Conservation (phyloP, 352 stramenopile species). For the Pythium brassicae region DNA sequence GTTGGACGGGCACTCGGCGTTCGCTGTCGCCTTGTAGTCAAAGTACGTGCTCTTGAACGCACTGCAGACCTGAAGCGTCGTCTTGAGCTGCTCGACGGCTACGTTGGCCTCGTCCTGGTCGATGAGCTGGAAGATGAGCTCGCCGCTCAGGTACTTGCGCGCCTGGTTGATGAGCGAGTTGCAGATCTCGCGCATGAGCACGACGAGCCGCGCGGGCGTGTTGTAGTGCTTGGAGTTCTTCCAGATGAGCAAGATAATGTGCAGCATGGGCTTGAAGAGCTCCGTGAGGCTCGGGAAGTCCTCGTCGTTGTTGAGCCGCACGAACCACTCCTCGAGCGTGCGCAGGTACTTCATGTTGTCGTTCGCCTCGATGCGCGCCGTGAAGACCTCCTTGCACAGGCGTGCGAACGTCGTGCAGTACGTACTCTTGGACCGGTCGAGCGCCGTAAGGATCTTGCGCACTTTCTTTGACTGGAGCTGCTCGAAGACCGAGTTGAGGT, state of each 20-base stretch:
- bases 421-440: slow-evolving; percentile 95
- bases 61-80: slow-evolving; percentile 90
- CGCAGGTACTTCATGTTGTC: slow-evolving; percentile 98
- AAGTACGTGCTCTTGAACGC: slow-evolving; percentile 98
- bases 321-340: slow-evolving; percentile 96
- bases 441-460: slow-evolving; percentile 90
- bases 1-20: slow-evolving; percentile 96
- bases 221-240: slow-evolving; percentile 99
- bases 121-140: slow-evolving; percentile 96
- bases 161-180: slow-evolving; percentile 96
- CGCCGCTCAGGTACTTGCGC: slow-evolving; percentile 90
- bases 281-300: slow-evolving; percentile 91
- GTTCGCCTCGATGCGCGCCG: slow-evolving; percentile 94
- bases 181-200: slow-evolving; percentile 98
- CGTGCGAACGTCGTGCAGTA: slow-evolving; percentile 96
- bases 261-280: slow-evolving; percentile 98
- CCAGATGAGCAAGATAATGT: slow-evolving; percentile 98
- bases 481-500: slow-evolving; percentile 95
- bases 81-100: slow-evolving; percentile 95
- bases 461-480: slow-evolving; percentile 93
- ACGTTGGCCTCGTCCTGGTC: slow-evolving; percentile 94
- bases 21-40: slow-evolving; percentile 96
- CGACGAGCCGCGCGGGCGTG: slow-evolving; percentile 93
- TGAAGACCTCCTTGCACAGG: slow-evolving; percentile 97
- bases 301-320: slow-evolving; percentile 93